These are phyloP conservation scores for Ophiostoma pallidulum DNA, from an alignment of 2,329 filamentous ascomycete species.

Conservation along the genomic window DNA sequence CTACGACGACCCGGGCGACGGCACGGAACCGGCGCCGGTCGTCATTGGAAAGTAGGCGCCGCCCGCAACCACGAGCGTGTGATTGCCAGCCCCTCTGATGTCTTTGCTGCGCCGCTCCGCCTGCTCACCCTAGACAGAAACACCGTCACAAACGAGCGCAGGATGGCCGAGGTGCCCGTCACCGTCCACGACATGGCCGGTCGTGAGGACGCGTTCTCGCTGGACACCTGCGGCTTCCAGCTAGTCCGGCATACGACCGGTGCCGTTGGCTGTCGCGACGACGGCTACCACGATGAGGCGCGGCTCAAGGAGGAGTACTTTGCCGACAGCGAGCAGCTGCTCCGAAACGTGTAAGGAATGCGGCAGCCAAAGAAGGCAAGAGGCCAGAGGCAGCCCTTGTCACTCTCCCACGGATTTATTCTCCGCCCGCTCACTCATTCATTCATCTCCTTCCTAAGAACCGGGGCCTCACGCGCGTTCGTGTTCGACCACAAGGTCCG, in stretches of 20 bases:
- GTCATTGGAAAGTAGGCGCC: constrained; percentile 23
- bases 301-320: constrained; percentile 44
- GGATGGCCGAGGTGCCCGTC: constrained; percentile 32
- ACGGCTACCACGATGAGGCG: constrained; percentile 43
- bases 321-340: constrained; percentile 52
- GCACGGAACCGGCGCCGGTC: constrained; percentile 29
- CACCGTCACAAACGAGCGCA: constrained; percentile 21
- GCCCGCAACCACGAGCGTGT: no score
- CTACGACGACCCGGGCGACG: constrained; percentile 32
- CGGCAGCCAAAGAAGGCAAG: no score
- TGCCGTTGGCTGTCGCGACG: constrained; percentile 32
- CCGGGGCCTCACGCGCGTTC: constrained; percentile 44
- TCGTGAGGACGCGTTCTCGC: constrained; percentile 55
- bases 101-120: not conserved
- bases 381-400: no score
- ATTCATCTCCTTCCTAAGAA: no score
- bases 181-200: constrained; percentile 32
- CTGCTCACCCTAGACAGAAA: not conserved
- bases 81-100: not conserved
- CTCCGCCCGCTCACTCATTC: no score
- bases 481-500: constrained; percentile 65
- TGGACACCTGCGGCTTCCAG: constrained; percentile 47
- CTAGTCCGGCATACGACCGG: constrained; percentile 37
- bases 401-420: no score
- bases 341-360: constrained; percentile 15